Percentiles rank a stretch among this genome's conserved stretches.
Evolutionary conservation across 2,329 filamentous ascomycete genomes (phyloP).

Genomic region (Alternaria sp.): DNA sequence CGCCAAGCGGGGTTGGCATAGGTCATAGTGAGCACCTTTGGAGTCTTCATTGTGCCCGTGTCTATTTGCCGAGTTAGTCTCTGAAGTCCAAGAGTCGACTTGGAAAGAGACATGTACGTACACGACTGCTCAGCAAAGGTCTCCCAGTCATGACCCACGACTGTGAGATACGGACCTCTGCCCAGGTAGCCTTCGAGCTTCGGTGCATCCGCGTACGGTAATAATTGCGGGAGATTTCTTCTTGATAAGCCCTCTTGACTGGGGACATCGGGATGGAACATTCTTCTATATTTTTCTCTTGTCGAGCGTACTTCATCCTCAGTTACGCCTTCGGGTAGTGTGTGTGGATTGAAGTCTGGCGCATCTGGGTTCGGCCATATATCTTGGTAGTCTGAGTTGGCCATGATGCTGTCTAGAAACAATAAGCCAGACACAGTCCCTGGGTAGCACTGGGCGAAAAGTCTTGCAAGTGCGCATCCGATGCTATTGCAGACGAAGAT

Average conservation of each 20-base stretch:
- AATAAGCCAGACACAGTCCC: slow-evolving; percentile 57
- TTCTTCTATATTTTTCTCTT: slow-evolving; percentile 46
- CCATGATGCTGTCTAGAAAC: slow-evolving; percentile 66
- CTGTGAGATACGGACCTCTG: slow-evolving; percentile 55
- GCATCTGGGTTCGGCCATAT: slow-evolving; percentile 65
- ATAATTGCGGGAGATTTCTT: slow-evolving; percentile 53
- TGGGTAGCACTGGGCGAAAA: slow-evolving; percentile 60
- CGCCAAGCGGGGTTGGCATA: slow-evolving; percentile 65
- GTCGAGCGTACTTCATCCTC: slow-evolving; percentile 47
- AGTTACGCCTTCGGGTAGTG: slow-evolving; percentile 53
- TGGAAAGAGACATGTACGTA: slow-evolving; percentile 19
- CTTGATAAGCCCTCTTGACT: slow-evolving; percentile 62
- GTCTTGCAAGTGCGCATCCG: slow-evolving; percentile 61
- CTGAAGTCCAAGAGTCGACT: slow-evolving; percentile 4
- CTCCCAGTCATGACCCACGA: slow-evolving; percentile 64
- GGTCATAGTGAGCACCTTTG: slow-evolving; percentile 54
- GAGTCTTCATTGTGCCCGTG: slow-evolving; percentile 38
- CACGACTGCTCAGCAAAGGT: slow-evolving; percentile 60
- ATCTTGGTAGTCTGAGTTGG: slow-evolving; percentile 64
- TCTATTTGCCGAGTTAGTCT: slow-evolving; percentile 17
- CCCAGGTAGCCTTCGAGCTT: slow-evolving; percentile 50
- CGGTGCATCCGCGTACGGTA: slow-evolving; percentile 57
- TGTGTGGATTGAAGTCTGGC: slow-evolving; percentile 53
- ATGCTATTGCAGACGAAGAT: slow-evolving; percentile 64
- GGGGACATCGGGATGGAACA: slow-evolving; percentile 61